These are phyloP conservation scores for Hippophae rhamnoides DNA, from an alignment of 306 rosid species.

Conservation along the genomic window DNA sequence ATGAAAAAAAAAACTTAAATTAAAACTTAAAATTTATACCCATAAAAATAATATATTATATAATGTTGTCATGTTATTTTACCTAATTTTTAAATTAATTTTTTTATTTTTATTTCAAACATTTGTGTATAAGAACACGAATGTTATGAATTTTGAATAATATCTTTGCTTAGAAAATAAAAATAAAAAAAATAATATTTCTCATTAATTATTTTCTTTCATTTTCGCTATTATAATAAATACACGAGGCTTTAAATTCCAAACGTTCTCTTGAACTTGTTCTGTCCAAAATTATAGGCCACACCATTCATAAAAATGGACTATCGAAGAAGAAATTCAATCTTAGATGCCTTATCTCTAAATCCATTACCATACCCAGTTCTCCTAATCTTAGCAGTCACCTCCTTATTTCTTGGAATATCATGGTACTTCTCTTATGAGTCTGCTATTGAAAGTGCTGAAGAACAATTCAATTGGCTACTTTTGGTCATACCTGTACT, in stretches of 20 bases:
- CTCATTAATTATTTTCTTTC: neutral
- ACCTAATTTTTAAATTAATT: too few species aligned
- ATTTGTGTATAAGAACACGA: too few species aligned
- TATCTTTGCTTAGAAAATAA: too few species aligned
- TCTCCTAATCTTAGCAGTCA: conserved; percentile 44
- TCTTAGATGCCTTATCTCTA: conserved; percentile 48
- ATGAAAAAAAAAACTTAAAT: too few species aligned
- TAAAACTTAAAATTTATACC: too few species aligned
- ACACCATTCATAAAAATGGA: conserved; percentile 21
- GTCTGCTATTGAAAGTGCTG: conserved; percentile 42
- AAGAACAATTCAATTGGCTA: conserved; percentile 43
- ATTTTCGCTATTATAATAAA: conserved; percentile 10
- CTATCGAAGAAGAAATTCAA: conserved; percentile 29
- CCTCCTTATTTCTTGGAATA: conserved; percentile 39
- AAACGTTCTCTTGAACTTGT: neutral
- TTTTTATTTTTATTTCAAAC: too few species aligned
- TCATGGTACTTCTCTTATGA: conserved; percentile 64
- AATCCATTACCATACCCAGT: conserved; percentile 70
- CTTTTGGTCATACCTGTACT: conserved; percentile 45
- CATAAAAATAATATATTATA: too few species aligned
- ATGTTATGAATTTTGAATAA: too few species aligned
- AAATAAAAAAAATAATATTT: too few species aligned
- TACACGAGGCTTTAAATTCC: neutral
- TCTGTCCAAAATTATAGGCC: neutral
- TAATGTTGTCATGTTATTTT: too few species aligned